phyloP scores from a whole-genome alignment of 495 filamentous ascomycete species.

The Talaromyces trachyspermus region DNA sequence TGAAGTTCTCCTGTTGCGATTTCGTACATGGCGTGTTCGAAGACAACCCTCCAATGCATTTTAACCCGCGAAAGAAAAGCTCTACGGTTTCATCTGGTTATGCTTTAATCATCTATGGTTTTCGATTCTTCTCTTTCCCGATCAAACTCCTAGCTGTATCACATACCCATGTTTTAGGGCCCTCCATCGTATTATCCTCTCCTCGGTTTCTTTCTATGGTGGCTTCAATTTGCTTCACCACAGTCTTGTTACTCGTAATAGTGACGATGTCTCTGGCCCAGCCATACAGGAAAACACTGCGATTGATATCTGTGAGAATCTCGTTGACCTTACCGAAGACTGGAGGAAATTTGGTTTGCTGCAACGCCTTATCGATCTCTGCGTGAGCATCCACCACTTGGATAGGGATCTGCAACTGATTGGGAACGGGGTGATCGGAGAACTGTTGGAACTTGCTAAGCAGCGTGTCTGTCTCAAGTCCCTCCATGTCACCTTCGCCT shows the following conservation, averaged over 20 bases:
- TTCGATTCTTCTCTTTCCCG: constrained; percentile 52
- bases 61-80: too few relatives aligned
- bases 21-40: too few relatives aligned
- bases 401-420: constrained; percentile 44
- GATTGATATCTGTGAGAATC: constrained; percentile 54
- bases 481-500: constrained; percentile 20
- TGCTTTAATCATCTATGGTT: constrained; percentile 15
- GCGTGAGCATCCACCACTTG: constrained; percentile 31
- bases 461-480: constrained; percentile 21
- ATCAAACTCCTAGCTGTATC: constrained; percentile 57
- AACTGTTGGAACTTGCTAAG: constrained; percentile 35
- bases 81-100: neutral
- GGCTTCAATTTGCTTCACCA: constrained; percentile 55
- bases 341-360: constrained; percentile 26
- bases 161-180: constrained; percentile 55
- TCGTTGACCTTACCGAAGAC: constrained; percentile 32
- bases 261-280: constrained; percentile 56
- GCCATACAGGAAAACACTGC: constrained; percentile 61
- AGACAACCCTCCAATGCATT: too few relatives aligned
- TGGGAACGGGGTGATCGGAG: constrained; percentile 46
- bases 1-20: constrained; percentile 10
- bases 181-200: constrained; percentile 33
- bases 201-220: constrained; percentile 37
- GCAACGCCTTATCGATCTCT: constrained; percentile 21
- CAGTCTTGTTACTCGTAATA: constrained; percentile 57